A percentile compares a stretch with the other conserved stretches of the same genome.
phyloP scores from a whole-genome alignment of 768 basidiomycete genomes.

The Mycena maculata region DNA sequence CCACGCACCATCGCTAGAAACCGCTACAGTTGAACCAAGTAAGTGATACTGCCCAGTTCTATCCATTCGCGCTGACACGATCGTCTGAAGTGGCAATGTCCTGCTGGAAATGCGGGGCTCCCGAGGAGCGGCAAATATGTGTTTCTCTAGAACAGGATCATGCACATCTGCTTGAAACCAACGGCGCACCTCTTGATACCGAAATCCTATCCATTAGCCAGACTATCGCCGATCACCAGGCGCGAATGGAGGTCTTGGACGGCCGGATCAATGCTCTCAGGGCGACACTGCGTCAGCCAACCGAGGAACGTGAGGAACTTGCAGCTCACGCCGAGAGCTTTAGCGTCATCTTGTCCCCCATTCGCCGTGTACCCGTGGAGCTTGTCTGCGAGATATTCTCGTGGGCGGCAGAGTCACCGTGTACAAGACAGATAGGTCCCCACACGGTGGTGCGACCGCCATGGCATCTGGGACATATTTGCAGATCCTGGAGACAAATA shows the following conservation, averaged over 20 bases:
- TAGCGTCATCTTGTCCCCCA: constrained; percentile 19
- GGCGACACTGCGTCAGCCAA: not conserved
- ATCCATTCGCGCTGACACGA: too few species aligned
- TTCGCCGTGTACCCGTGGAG: not conserved
- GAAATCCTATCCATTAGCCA: not conserved
- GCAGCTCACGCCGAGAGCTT: not conserved
- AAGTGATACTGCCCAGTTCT: too few species aligned
- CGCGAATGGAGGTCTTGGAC: not conserved
- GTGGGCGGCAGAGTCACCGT: not conserved
- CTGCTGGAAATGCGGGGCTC: too few species aligned
- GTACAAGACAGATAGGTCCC: not conserved
- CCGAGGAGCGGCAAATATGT: too few species aligned
- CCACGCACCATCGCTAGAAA: too few species aligned
- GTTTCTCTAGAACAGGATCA: not conserved
- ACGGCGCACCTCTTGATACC: not conserved
- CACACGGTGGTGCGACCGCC: not conserved
- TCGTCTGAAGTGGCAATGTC: too few species aligned
- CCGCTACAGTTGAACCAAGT: too few species aligned
- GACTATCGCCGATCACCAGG: not conserved
- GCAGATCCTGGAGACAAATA: not conserved
- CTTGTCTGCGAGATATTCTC: not conserved
- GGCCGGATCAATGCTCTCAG: not conserved
- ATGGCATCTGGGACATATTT: constrained; percentile 11
- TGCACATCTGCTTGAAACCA: not conserved
- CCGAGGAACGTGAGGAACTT: not conserved